phyloP scores from a whole-genome alignment of 495 filamentous ascomycete species.

The Aspergillus biplanus region DNA sequence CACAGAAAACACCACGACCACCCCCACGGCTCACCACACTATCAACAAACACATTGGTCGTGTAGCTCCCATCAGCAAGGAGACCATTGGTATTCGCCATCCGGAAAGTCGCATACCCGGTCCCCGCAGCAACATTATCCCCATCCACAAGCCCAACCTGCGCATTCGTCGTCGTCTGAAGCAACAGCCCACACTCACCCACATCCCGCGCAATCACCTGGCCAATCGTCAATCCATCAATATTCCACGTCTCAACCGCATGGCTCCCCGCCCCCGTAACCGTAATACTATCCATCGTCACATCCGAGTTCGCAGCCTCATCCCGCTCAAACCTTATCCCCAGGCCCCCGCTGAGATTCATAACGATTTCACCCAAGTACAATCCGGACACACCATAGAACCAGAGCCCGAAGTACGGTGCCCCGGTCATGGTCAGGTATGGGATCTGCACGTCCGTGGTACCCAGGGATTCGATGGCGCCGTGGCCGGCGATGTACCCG shows the following conservation, averaged over 20 bases:
- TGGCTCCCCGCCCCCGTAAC: constrained; percentile 22
- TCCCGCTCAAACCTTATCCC: constrained; percentile 25
- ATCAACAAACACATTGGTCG: constrained; percentile 20
- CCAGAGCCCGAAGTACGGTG: constrained; percentile 19
- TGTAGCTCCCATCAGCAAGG: constrained; percentile 16
- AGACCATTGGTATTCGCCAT: constrained; percentile 20
- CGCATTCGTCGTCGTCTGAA: constrained; percentile 21
- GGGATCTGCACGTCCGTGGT: constrained; percentile 14
- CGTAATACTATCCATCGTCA: constrained; percentile 19
- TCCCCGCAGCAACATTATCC: constrained; percentile 19
- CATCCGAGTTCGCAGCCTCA: constrained; percentile 20
- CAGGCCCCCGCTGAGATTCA: constrained; percentile 21
- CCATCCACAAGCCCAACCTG: constrained; percentile 20
- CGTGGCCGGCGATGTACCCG: constrained; percentile 10
- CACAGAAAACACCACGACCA: constrained; percentile 24
- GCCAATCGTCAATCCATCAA: constrained; percentile 22
- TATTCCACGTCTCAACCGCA: constrained; percentile 25
- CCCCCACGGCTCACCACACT: constrained; percentile 18
- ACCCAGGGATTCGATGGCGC: constrained; percentile 19
- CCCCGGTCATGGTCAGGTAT: constrained; percentile 18
- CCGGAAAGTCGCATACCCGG: constrained; percentile 20
- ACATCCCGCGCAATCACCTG: constrained; percentile 19
- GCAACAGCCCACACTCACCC: constrained; percentile 20
- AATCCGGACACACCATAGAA: constrained; percentile 21
- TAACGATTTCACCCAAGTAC: constrained; percentile 16